These are phyloP conservation scores for Heritiera fomes DNA, from an alignment of 345 rosid species.

Conservation along the genomic window DNA sequence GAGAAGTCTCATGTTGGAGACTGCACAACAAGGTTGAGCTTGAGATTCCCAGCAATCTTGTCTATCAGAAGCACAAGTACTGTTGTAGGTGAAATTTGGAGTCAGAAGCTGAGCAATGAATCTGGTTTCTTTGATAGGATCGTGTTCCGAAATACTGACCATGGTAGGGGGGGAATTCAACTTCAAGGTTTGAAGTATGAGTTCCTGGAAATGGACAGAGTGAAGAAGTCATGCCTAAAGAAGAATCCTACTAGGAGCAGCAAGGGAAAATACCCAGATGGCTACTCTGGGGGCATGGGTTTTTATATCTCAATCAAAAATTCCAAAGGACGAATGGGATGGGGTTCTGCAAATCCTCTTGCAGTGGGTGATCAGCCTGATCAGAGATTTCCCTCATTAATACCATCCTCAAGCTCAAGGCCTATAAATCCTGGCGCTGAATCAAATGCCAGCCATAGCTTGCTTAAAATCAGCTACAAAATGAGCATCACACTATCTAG, in stretches of 20 bases:
- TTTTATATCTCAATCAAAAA: slow-evolving; percentile 25
- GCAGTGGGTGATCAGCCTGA: slow-evolving; percentile 34
- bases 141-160: slow-evolving; percentile 19
- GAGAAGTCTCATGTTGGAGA: slow-evolving; percentile 38
- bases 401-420: neutral
- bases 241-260: slow-evolving; percentile 17
- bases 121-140: slow-evolving; percentile 37
- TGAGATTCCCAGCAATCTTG: slow-evolving; percentile 39
- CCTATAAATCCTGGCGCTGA: neutral
- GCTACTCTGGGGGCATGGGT: slow-evolving; percentile 33
- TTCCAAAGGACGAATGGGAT: slow-evolving; percentile 18
- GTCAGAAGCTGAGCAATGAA: slow-evolving; percentile 26
- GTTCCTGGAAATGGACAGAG: slow-evolving; percentile 39
- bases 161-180: neutral
- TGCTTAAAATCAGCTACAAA: slow-evolving; percentile 37
- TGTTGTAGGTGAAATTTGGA: slow-evolving; percentile 39
- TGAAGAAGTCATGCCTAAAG: slow-evolving; percentile 24
- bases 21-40: slow-evolving; percentile 40
- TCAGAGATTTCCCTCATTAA: neutral
- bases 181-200: slow-evolving; percentile 33
- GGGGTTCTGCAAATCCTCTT: slow-evolving; percentile 40
- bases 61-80: slow-evolving; percentile 29
- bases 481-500: slow-evolving; percentile 25
- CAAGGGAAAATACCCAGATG: slow-evolving; percentile 32
- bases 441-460: neutral